Conservation (phyloP, 2,329 filamentous ascomycete species). For the Fusarium mexicanum region DNA sequence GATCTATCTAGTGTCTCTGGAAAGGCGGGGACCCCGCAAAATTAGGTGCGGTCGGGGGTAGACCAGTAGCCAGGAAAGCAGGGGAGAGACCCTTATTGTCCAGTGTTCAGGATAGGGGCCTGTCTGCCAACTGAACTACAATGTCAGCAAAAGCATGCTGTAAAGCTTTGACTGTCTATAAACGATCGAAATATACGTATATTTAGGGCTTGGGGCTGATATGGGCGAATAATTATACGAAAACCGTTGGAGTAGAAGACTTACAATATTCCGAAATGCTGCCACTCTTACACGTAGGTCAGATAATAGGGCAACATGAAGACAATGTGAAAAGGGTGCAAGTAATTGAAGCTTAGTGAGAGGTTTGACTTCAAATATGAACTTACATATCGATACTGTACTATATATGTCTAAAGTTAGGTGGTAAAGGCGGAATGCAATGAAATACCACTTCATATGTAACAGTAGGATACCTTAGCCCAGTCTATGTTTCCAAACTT, state of each 20-base stretch:
- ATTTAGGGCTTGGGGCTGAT: neutral
- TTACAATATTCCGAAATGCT: neutral
- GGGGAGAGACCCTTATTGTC: neutral
- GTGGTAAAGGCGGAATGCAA: neutral
- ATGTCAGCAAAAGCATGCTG: neutral
- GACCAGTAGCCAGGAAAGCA: neutral
- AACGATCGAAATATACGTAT: neutral
- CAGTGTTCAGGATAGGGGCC: neutral
- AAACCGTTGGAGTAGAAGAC: neutral
- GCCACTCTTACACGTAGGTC: neutral
- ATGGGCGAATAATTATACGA: neutral
- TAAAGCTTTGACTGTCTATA: neutral
- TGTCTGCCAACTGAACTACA: neutral
- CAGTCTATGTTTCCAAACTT: neutral
- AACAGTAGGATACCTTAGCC: neutral
- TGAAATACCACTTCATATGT: neutral
- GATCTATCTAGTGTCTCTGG: slow-evolving; percentile 5
- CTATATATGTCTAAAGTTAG: neutral
- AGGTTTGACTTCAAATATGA: neutral
- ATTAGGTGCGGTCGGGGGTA: neutral
- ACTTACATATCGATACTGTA: neutral
- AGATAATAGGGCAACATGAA: neutral
- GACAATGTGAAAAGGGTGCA: neutral
- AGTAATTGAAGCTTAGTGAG: neutral
- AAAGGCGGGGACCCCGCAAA: slow-evolving; percentile 36